Evolutionary conservation across 2,329 filamentous ascomycete species (phyloP).

Genomic region (Cyanodermella asteris): DNA sequence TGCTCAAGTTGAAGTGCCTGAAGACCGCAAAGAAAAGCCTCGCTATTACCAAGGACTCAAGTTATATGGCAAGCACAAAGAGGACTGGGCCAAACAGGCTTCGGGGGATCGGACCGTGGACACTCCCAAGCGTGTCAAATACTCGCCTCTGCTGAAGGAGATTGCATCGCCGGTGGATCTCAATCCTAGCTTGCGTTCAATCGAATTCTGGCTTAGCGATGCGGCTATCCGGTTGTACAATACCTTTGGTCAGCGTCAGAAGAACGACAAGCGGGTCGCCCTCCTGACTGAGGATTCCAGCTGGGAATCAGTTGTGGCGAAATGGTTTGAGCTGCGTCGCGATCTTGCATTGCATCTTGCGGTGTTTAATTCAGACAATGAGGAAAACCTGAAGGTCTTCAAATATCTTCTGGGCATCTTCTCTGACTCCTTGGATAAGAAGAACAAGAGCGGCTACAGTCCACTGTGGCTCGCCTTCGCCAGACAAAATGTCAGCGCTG

Average conservation of each 20-base stretch:
- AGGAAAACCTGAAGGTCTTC: slow-evolving; percentile 32
- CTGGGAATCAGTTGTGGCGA: slow-evolving; percentile 9
- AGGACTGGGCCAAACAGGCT: slow-evolving; percentile 47
- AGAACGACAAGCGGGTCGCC: slow-evolving; percentile 37
- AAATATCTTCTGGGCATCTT: slow-evolving; percentile 41
- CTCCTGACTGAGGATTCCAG: slow-evolving; percentile 40
- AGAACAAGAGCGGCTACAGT: slow-evolving; percentile 32
- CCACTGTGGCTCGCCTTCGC: slow-evolving; percentile 47
- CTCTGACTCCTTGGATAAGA: slow-evolving; percentile 41
- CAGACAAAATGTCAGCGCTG: slow-evolving; percentile 30
- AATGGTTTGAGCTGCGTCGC: slow-evolving; percentile 17
- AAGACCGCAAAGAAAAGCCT: slow-evolving; percentile 33
- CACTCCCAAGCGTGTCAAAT: slow-evolving; percentile 15
- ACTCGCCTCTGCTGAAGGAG: slow-evolving; percentile 40
- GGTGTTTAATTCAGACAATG: slow-evolving; percentile 19
- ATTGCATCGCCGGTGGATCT: too few relatives aligned
- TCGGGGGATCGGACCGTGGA: slow-evolving; percentile 5
- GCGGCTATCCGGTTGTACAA: slow-evolving; percentile 44
- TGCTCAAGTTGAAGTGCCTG: slow-evolving; percentile 31
- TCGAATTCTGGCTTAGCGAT: slow-evolving; percentile 60
- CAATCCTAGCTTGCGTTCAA: slow-evolving; percentile 37
- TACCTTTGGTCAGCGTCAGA: slow-evolving; percentile 42
- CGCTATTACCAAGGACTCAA: slow-evolving; percentile 56
- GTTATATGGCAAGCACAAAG: slow-evolving; percentile 51
- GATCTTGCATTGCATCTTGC: slow-evolving; percentile 46